Evolutionary conservation across 2,329 filamentous ascomycete species (phyloP).

Genomic region (Aspergillus vadensis): DNA sequence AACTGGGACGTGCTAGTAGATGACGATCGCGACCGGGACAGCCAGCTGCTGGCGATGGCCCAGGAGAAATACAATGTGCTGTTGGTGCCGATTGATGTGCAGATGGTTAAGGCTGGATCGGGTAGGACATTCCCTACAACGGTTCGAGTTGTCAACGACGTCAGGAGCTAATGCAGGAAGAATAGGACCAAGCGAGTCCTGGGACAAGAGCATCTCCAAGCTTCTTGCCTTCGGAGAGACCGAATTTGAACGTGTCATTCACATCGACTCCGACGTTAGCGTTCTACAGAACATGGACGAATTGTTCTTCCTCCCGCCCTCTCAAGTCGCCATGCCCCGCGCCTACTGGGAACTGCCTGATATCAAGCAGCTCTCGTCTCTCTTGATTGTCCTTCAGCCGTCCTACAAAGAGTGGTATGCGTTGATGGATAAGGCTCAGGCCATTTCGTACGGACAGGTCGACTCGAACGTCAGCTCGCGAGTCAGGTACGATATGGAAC

Average conservation of each 20-base stretch:
- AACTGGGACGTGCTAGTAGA: slow-evolving; percentile 40
- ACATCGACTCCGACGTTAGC: slow-evolving; percentile 65
- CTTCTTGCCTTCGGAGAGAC: slow-evolving; percentile 69
- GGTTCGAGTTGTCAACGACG: too few relatives aligned
- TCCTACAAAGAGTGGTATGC: slow-evolving; percentile 50
- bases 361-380: slow-evolving; percentile 58
- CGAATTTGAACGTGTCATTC: slow-evolving; percentile 61
- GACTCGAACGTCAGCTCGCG: slow-evolving; percentile 22
- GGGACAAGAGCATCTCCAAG: slow-evolving; percentile 68
- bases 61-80: slow-evolving; percentile 53
- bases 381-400: slow-evolving; percentile 65
- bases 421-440: slow-evolving; percentile 30
- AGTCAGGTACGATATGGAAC: slow-evolving; percentile 64
- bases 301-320: slow-evolving; percentile 66
- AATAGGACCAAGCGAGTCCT: slow-evolving; percentile 49
- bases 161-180: background rate
- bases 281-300: slow-evolving; percentile 68
- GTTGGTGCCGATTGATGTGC: slow-evolving; percentile 50
- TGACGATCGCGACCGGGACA: slow-evolving; percentile 35
- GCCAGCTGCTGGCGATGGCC: slow-evolving; percentile 53
- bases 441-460: slow-evolving; percentile 32
- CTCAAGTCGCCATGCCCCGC: slow-evolving; percentile 66
- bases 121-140: slow-evolving; percentile 21
- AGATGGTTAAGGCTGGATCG: slow-evolving; percentile 31
- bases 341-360: slow-evolving; percentile 69